Evolutionary conservation across 2,329 filamentous ascomycete species (phyloP), one percentile per base, ranked within the genome.

Genomic region (Talaromyces sp.): DNA sequence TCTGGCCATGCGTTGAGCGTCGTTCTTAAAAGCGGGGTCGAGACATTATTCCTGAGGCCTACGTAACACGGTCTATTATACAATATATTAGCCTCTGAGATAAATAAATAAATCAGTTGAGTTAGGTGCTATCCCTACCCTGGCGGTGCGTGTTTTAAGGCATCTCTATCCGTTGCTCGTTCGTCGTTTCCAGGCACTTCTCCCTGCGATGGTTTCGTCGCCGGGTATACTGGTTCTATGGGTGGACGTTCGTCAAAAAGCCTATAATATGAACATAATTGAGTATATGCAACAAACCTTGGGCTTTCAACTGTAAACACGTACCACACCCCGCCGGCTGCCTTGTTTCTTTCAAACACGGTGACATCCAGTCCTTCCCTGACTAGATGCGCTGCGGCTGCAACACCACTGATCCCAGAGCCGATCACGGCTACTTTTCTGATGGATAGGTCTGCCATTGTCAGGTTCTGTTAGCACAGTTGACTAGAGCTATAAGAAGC

Each of bases 311-410:
- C 3, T 29, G 17, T 0, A 4, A 24, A 52, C 9, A 65, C 76
- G 55, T 72, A 83, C 84, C 84, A 86, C 29, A 84, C 77, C 14
- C 84, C 84, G 2, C 84, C 84, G n/a, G 79, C 75, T 17, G 73
- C 77, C 58, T 73, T 73, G 4, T 77, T 80, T 58, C 84, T 75
- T 63, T 86, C 84, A 63, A 82, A 85, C 0, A 86, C 77, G 0
- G 77, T 80, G 1, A 84, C 80, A 9, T 84, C 74, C 4, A 82
- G 58, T 0, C 78, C 80, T 8, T 72, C 71, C 52, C 70, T 69
- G 29, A 75, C 71, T n/a, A 83, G 70, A 70, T 83, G 78, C 17
- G 75, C 75, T 31, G 79, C 80, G 51, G 78, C 71, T 1, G 75
- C 72, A 6, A 83, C 75, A 24, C 81, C 81, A 61, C 78, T 81